phyloP scores from a whole-genome alignment of 257 asterid species.

The Buddleja alternifolia region DNA sequence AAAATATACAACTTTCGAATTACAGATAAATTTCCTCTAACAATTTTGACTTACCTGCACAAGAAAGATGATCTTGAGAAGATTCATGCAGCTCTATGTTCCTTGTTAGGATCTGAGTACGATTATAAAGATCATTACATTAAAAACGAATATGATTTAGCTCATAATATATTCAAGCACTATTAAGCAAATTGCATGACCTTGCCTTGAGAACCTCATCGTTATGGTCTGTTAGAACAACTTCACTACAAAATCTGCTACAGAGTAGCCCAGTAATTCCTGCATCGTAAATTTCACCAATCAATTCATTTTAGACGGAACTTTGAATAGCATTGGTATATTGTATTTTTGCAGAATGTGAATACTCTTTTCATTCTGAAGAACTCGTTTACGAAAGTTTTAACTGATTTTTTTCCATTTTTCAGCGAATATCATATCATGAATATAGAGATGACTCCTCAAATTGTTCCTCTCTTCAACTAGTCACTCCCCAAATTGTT shows the following conservation, averaged over 20 bases:
- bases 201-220: conserved; percentile 97
- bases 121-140: conserved; percentile 21
- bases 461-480: conserved; percentile 13
- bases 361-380: background rate
- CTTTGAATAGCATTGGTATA: background rate
- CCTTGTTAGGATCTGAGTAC: conserved; percentile 67
- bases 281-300: conserved; percentile 38
- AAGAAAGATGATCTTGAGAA: conserved; percentile 36
- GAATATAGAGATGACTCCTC: background rate
- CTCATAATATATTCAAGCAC: conserved; percentile 27
- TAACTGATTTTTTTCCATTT: too few species aligned
- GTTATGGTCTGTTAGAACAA: conserved; percentile 86
- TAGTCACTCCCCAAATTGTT: background rate
- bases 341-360: background rate
- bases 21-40: conserved; percentile 1
- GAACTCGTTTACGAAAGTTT: background rate
- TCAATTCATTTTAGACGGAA: conserved; percentile 17
- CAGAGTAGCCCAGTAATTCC: conserved; percentile 92
- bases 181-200: conserved; percentile 30
- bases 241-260: conserved; percentile 77
- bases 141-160: conserved; percentile 27
- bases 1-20: conserved; percentile 23
- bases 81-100: conserved; percentile 67
- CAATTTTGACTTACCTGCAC: conserved; percentile 54
- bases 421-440: too few species aligned